These are phyloP conservation scores for Neopestalotiopsis rosae DNA, from an alignment of 2,329 filamentous ascomycete genomes.

Conservation along the genomic window DNA sequence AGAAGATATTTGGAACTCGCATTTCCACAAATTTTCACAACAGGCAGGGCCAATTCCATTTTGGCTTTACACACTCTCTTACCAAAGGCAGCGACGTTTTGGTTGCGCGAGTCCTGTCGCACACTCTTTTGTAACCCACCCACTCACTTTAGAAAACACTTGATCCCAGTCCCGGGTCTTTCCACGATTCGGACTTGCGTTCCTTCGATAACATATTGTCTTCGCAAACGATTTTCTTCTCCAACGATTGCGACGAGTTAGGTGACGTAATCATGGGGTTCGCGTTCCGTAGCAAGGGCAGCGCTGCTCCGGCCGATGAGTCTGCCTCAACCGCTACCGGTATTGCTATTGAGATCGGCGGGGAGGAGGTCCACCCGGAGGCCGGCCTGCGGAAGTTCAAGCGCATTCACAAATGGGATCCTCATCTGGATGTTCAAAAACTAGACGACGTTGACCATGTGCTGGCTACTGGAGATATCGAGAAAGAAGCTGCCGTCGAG, in stretches of 20 bases:
- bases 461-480: conserved; percentile 58
- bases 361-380: background rate
- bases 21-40: background rate
- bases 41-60: background rate
- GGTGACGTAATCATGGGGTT: conserved; percentile 9
- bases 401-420: conserved; percentile 66
- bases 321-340: background rate
- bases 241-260: background rate
- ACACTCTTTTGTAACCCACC: background rate
- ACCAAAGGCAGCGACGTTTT: background rate
- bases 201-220: background rate
- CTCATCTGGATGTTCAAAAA: conserved; percentile 68
- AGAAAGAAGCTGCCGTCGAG: conserved; percentile 62
- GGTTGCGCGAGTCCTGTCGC: background rate
- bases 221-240: background rate
- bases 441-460: conserved; percentile 65
- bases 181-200: background rate
- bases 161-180: background rate
- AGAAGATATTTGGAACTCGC: background rate
- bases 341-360: conserved; percentile 11
- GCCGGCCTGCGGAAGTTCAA: conserved; percentile 58
- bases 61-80: background rate
- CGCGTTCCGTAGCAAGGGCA: conserved; percentile 8
- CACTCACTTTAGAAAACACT: background rate
- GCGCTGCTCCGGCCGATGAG: conserved; percentile 4